A percentile compares a stretch with the other conserved stretches of the same genome.
Evolutionary conservation across 805 yeast species (phyloP).

Genomic region (Yamadazyma endophytica): DNA sequence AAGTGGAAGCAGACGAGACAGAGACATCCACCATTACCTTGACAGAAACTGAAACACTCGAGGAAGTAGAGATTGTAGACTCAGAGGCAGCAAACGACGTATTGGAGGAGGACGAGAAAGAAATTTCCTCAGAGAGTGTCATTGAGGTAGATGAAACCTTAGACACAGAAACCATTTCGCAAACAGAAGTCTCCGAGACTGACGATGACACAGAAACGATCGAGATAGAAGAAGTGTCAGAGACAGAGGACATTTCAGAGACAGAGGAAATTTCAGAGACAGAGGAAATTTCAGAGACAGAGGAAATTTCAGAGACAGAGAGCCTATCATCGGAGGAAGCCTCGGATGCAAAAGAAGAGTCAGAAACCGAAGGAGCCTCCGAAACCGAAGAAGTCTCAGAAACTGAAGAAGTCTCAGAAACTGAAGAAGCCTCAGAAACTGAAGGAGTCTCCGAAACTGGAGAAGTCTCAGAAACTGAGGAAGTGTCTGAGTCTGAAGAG

Average conservation of each 20-base stretch:
- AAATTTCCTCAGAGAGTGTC: too few relatives aligned
- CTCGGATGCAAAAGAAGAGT: too few relatives aligned
- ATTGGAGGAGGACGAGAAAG: background rate
- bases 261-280: constrained; percentile 1
- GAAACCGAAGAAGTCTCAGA: constrained; percentile 1
- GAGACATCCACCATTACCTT: background rate
- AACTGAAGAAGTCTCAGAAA: constrained; percentile 3
- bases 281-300: background rate
- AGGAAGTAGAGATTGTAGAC: constrained; percentile 1
- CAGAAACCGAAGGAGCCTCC: constrained; percentile 1
- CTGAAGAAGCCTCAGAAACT: constrained; percentile 10
- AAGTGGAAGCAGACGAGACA: constrained; percentile 8
- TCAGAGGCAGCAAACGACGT: background rate
- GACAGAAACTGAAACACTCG: constrained; percentile 1
- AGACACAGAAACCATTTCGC: constrained; percentile 3
- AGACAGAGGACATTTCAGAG: background rate
- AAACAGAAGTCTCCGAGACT: constrained; percentile 1
- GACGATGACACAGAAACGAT: constrained; percentile 3
- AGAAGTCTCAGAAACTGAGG: constrained; percentile 1
- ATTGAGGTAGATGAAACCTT: constrained; percentile 1
- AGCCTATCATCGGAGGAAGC: too few relatives aligned
- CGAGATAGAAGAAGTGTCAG: background rate
- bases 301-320: background rate
- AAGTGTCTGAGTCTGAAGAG: constrained; percentile 1
- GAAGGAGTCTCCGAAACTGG: too few relatives aligned